Base-by-base conservation (phyloP, 768 basidiomycete genomes). In the Leccinum longicurvipes region DNA sequence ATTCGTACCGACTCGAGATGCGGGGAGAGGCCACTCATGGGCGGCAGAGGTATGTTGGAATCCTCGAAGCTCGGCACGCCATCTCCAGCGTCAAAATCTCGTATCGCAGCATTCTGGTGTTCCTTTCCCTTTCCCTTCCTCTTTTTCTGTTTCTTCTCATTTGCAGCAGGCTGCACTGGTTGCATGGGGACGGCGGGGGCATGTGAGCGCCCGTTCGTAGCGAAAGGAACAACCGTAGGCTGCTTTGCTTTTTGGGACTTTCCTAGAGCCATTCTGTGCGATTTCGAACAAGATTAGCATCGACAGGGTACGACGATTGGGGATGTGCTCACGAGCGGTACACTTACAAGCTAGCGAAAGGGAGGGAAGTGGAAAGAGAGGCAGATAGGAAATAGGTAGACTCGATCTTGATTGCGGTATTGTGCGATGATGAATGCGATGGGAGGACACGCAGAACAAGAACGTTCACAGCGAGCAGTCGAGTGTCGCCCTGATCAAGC, bases 1-100 rank as follows among this genome's bases (percentile, higher is more conserved):
- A 76, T 74, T 50, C 74, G 77, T 15, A 79, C 76, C 4, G 79
- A 78, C 57, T 80, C 79, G 41, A 80, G 73, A 34, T 75, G 75
- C 15, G 79, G 77, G 6, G 79, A 73, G n/a, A 77, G 71, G 8
- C 76, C 74, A 24, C 72, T 73, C 28, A 47, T 56, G 50, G 63
- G 60, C 28, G 64, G 63, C 17, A 61, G 10, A 17, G 58, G 56
- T 54, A 60, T 34, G 55, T 55, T 41, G 17, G 58, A 51, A 49
- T 58, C 68, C 47, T 70, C 64, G 31, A 70, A 62, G 56, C 62
- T 47, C 3, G 63, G 61, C 29, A 69, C 57, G 25, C 67, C 67
- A 51, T 69, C 63, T 36, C 54, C 55, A 14, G 57, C 34, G 36
- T 68, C 67, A 41, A 50, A 65, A 6, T 61, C 60, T 21, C 55